Evolutionary conservation across 2,329 filamentous ascomycete genomes (phyloP).

Genomic region (Pyrenochaeta sp.): DNA sequence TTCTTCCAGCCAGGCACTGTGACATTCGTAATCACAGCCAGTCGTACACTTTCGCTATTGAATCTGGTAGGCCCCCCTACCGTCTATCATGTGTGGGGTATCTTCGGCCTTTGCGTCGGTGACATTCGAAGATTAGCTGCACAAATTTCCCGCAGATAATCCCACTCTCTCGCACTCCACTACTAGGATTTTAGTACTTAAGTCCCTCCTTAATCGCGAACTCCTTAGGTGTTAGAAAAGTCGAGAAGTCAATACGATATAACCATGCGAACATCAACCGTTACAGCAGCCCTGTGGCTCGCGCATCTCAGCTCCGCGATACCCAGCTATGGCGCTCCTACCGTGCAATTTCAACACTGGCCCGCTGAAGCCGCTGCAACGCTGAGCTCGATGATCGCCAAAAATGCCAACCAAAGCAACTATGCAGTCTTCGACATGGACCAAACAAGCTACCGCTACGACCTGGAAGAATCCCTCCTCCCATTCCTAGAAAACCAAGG

Average conservation of each 20-base stretch:
- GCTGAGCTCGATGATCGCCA: slow-evolving; percentile 38
- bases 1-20: slow-evolving; percentile 8
- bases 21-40: background rate
- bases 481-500: slow-evolving; percentile 43
- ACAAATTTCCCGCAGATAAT: background rate
- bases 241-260: slow-evolving; percentile 2
- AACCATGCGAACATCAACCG: slow-evolving; percentile 9
- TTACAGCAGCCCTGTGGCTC: slow-evolving; percentile 33
- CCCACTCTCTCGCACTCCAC: background rate
- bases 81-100: slow-evolving; percentile 8
- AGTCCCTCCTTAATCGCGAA: background rate
- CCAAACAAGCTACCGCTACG: slow-evolving; percentile 42
- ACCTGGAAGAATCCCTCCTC: slow-evolving; percentile 40
- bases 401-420: slow-evolving; percentile 42
- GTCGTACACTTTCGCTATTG: background rate
- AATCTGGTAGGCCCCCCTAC: slow-evolving; percentile 11
- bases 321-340: slow-evolving; percentile 25
- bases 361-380: slow-evolving; percentile 35
- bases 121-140: slow-evolving; percentile 16
- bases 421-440: slow-evolving; percentile 46
- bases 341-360: slow-evolving; percentile 35
- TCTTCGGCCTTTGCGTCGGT: slow-evolving; percentile 22
- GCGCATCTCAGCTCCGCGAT: slow-evolving; percentile 15
- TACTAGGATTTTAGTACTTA: slow-evolving; percentile 5
- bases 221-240: background rate